Conservation (phyloP, 352 stramenopile genomes). For the Phytophthora tentaculata region DNA sequence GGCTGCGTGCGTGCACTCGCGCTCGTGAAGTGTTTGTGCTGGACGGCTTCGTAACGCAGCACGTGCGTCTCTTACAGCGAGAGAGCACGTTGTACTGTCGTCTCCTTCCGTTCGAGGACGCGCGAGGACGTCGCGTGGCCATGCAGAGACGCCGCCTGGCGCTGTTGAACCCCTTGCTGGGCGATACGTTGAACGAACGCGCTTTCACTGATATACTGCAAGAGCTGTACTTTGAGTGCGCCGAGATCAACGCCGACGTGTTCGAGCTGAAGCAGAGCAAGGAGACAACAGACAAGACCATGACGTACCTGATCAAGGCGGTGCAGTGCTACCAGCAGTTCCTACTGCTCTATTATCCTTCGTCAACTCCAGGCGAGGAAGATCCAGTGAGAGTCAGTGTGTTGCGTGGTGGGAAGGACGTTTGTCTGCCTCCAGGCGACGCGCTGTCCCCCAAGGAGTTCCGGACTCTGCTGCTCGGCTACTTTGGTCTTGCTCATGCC, state of each 20-base stretch:
- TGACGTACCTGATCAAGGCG: slow-evolving; percentile 62
- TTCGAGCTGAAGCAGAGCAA: slow-evolving; percentile 71
- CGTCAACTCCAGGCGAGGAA: slow-evolving; percentile 4
- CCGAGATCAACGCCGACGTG: slow-evolving; percentile 61
- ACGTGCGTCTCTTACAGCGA: slow-evolving; percentile 64
- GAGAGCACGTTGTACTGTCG: slow-evolving; percentile 66
- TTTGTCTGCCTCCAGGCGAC: slow-evolving; percentile 36
- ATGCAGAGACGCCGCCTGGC: slow-evolving; percentile 67
- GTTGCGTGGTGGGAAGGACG: slow-evolving; percentile 38
- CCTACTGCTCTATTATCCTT: slow-evolving; percentile 67
- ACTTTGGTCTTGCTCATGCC: slow-evolving; percentile 66
- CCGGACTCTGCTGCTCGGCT: slow-evolving; percentile 55
- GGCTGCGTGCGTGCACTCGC: slow-evolving; percentile 46
- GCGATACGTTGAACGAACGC: slow-evolving; percentile 54
- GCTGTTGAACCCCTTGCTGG: slow-evolving; percentile 53
- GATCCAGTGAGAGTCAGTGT: slow-evolving; percentile 35
- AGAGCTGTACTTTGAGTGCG: slow-evolving; percentile 72
- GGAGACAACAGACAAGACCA: slow-evolving; percentile 45
- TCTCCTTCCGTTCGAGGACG: slow-evolving; percentile 58
- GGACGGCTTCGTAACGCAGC: slow-evolving; percentile 73
- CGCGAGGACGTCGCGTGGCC: slow-evolving; percentile 62
- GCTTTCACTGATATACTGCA: slow-evolving; percentile 65
- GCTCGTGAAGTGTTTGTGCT: slow-evolving; percentile 57
- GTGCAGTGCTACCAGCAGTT: slow-evolving; percentile 79
- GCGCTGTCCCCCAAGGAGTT: slow-evolving; percentile 48